Base-by-base conservation (phyloP, 257 asterid genomes). In the Rehmannia glutinosa region DNA sequence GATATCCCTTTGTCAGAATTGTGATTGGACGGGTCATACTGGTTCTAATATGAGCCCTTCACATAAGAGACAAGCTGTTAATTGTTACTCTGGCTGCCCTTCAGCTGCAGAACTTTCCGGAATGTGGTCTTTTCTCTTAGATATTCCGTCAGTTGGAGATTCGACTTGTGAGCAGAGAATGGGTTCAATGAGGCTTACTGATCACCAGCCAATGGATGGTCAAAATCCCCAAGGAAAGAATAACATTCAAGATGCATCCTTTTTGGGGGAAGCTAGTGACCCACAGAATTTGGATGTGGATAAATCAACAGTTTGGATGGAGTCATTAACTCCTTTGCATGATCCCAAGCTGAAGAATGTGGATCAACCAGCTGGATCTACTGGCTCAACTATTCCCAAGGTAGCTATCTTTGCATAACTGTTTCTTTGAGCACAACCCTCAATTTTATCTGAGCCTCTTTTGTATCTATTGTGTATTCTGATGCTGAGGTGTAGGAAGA, bases 1-100 rank as follows among this genome's bases (percentile, higher is more conserved):
- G 23, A n/a, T 74, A 56, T 83, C 89, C 19, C 89, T 83, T 77
- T 81, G 89, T 66, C 89, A 76, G 71, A 81, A 81, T 30, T 83
- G 89, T 67, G 84, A 83, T 81, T 81, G 84, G 84, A 46, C 47
- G 49, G 84, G 75, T 8, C 89, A 83, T 24, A 23, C 27, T 49
- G 74, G 72, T 42, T 72, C 85, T 1, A 71, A 66, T 50, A 58
- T 49, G 9, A 65, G 61, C 68, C 52, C 77, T 53, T 65, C 70
- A 12, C 89, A 78, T 47, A 62, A 81, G 69, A 78, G 80, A 71
- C 75, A 81, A 62, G 73, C 73, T 13, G 77, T 83, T 70, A 67
- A 63, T 64, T 75, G 82, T 72, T 83, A 80, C 73, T 55, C 88
- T 6, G 84, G 79, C 49, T 77, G 84, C 75, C 88, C 84, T 55